Conservation (phyloP, 495 filamentous ascomycete genomes). For the Corynascus novoguineensis region DNA sequence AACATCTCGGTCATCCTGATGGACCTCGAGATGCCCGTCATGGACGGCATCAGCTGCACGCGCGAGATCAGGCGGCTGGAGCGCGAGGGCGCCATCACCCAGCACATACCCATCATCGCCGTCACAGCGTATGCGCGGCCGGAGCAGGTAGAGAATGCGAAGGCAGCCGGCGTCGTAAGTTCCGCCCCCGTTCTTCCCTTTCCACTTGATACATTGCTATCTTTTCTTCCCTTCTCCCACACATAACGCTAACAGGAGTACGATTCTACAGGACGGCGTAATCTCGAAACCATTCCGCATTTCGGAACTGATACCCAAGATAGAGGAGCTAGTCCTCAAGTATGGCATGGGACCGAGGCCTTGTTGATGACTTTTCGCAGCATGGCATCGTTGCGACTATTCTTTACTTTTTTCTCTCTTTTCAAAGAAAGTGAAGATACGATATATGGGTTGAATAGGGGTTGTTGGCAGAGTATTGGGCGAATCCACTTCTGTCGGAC, state of each 20-base stretch:
- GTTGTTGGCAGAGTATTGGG: no score
- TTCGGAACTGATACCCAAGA: constrained; percentile 63
- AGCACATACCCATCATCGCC: constrained; percentile 70
- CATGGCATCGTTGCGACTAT: no score
- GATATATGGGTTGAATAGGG: no score
- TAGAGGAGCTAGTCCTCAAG: constrained; percentile 46
- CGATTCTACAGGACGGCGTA: constrained; percentile 57
- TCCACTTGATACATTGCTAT: neutral
- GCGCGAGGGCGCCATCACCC: constrained; percentile 41
- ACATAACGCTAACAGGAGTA: constrained; percentile 35
- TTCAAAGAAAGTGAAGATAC: no score
- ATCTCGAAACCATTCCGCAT: constrained; percentile 78
- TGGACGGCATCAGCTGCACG: constrained; percentile 77
- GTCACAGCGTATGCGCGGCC: constrained; percentile 73
- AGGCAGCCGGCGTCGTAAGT: constrained; percentile 48
- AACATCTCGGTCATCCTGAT: constrained; percentile 65
- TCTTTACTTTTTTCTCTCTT: no score
- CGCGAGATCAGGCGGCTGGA: constrained; percentile 63
- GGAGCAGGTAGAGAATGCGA: constrained; percentile 56
- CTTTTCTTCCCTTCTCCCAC: neutral
- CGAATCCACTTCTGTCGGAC: no score
- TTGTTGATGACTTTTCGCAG: no score
- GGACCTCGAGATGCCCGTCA: constrained; percentile 85
- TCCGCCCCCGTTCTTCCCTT: no score
- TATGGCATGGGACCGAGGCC: constrained; percentile 14